Conservation (phyloP, 2,329 filamentous ascomycete genomes). For the Diplodia scrobiculata region DNA sequence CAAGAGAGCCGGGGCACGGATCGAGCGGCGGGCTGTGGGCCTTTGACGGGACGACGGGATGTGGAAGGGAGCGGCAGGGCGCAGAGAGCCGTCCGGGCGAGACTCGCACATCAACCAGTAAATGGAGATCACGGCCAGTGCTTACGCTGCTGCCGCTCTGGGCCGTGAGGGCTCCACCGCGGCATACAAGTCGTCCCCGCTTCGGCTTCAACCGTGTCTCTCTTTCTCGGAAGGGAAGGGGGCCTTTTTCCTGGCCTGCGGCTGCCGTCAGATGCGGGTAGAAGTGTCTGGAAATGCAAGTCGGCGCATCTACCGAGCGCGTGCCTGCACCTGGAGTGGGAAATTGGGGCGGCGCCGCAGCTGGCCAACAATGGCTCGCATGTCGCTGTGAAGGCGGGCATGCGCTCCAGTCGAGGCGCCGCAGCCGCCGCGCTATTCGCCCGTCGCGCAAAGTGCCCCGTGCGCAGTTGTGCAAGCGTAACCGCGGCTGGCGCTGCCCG, state of each 20-base stretch:
- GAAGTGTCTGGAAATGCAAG: conserved; percentile 1
- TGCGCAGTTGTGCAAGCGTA: conserved; percentile 16
- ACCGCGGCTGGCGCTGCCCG: conserved; percentile 25
- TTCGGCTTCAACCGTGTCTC: neutral
- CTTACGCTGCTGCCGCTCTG: neutral
- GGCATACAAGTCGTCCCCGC: neutral
- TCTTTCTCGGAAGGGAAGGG: neutral
- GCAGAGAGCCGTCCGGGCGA: conserved; percentile 17
- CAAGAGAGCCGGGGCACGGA: conserved; percentile 2
- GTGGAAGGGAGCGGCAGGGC: conserved; percentile 20
- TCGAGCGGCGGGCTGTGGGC: neutral
- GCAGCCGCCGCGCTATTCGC: conserved; percentile 9
- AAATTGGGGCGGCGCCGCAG: neutral
- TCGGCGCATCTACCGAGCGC: conserved; percentile 1
- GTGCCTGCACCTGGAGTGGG: neutral
- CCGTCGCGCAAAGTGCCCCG: neutral
- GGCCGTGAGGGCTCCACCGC: conserved; percentile 3
- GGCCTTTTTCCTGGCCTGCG: neutral
- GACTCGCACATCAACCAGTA: conserved; percentile 2
- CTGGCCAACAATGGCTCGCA: conserved; percentile 20
- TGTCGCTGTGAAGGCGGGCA: neutral
- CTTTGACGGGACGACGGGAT: conserved; percentile 3
- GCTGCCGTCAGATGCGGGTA: neutral
- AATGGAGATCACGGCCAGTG: conserved; percentile 16
- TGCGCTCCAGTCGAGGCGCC: conserved; percentile 8